Conservation (phyloP, 2,329 filamentous ascomycete genomes). For the Xylaria sp. region DNA sequence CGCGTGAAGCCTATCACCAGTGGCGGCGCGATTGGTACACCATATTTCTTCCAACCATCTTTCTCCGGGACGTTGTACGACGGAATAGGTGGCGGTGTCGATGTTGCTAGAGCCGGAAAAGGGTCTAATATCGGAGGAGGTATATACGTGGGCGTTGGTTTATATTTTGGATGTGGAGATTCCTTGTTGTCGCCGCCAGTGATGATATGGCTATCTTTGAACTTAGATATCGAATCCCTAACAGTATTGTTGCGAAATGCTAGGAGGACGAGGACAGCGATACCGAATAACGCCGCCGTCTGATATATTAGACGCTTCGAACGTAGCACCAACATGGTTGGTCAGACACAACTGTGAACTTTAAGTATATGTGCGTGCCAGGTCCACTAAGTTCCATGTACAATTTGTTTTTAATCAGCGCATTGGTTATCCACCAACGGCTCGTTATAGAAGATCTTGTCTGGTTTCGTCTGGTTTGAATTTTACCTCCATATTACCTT, state of each 20-base stretch:
- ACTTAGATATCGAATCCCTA: slow-evolving; percentile 26
- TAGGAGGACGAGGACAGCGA: slow-evolving; percentile 35
- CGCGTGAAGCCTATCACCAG: slow-evolving; percentile 69
- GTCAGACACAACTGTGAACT: not conserved
- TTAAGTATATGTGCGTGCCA: not conserved
- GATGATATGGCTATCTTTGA: slow-evolving; percentile 18
- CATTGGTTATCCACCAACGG: not conserved
- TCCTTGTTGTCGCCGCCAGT: slow-evolving; percentile 4
- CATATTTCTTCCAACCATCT: slow-evolving; percentile 53
- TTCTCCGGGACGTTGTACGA: slow-evolving; percentile 56
- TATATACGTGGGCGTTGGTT: slow-evolving; percentile 49
- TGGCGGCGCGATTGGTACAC: slow-evolving; percentile 56
- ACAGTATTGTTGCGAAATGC: slow-evolving; percentile 31
- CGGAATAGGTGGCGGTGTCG: slow-evolving; percentile 54
- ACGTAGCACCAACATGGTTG: slow-evolving; percentile 34
- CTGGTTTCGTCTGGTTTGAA: not conserved
- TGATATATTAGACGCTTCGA: slow-evolving; percentile 37
- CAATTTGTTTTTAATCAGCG: not conserved
- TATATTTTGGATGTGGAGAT: slow-evolving; percentile 47
- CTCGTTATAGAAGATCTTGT: not conserved
- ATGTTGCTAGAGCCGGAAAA: slow-evolving; percentile 54
- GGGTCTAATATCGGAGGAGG: slow-evolving; percentile 55
- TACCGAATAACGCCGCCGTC: slow-evolving; percentile 32
- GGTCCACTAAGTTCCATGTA: not conserved
- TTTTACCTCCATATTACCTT: not conserved